Conservation (phyloP, 2,329 filamentous ascomycete genomes). For the Penicillium sp. region DNA sequence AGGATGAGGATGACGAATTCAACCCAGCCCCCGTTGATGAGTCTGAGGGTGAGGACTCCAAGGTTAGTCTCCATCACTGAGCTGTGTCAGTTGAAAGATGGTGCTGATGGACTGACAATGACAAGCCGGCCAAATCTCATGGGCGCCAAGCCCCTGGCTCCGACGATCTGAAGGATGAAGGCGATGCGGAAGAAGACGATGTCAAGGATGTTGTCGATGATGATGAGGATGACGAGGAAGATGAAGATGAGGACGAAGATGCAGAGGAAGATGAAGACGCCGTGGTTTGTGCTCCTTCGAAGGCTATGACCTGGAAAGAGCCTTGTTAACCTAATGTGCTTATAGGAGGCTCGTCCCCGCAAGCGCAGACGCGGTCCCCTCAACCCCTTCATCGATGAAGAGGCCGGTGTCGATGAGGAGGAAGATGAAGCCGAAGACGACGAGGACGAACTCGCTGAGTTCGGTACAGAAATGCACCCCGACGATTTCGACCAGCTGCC, state of each 20-base stretch:
- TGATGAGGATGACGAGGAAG: constrained; percentile 49
- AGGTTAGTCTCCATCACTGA: constrained; percentile 24
- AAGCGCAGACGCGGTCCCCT: constrained; percentile 75
- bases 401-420: constrained; percentile 94
- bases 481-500: constrained; percentile 79
- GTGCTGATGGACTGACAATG: constrained; percentile 17
- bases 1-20: constrained; percentile 82
- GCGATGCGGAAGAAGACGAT: constrained; percentile 49
- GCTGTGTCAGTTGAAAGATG: constrained; percentile 12
- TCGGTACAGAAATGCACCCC: constrained; percentile 85
- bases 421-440: constrained; percentile 88
- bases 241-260: constrained; percentile 42
- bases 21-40: constrained; percentile 73
- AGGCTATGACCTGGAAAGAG: not conserved
- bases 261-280: constrained; percentile 56
- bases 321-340: constrained; percentile 8
- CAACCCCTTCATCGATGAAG: constrained; percentile 91
- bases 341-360: constrained; percentile 60
- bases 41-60: constrained; percentile 64
- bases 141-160: constrained; percentile 46
- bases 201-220: constrained; percentile 59
- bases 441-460: constrained; percentile 79
- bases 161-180: constrained; percentile 39
- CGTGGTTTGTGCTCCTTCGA: constrained; percentile 37
- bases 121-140: constrained; percentile 26